Evolutionary conservation across 495 filamentous ascomycete genomes (phyloP).

Genomic region (Daldinia bambusicola): DNA sequence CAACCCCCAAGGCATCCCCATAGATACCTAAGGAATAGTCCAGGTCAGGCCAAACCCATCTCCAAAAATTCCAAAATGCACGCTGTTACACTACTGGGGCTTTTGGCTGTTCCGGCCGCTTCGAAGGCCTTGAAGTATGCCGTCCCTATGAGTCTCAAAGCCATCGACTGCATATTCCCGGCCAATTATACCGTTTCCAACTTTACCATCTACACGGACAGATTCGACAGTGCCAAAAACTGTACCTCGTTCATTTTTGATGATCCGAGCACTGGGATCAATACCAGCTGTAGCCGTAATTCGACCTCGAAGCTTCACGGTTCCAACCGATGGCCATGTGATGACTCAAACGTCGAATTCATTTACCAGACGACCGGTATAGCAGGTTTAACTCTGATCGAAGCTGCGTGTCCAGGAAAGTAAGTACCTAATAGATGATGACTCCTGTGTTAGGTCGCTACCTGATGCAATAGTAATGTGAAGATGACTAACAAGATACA

Average conservation of each 20-base stretch:
- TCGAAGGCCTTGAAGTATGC: conserved; percentile 34
- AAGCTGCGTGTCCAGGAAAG: conserved; percentile 42
- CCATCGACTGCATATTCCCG: conserved; percentile 36
- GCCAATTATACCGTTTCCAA: conserved; percentile 41
- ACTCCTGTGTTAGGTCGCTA: conserved; percentile 3
- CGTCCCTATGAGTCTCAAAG: conserved; percentile 16
- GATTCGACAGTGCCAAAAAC: conserved; percentile 20
- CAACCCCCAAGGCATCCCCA: conserved; percentile 1
- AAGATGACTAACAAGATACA: conserved; percentile 19
- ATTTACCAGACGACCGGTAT: conserved; percentile 43
- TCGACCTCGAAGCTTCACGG: conserved; percentile 39
- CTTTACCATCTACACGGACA: conserved; percentile 40
- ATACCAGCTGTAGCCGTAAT: conserved; percentile 40
- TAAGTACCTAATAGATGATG: conserved; percentile 20
- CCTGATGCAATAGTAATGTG: conserved; percentile 7
- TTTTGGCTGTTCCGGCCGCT: conserved; percentile 21
- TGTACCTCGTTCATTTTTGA: conserved; percentile 35
- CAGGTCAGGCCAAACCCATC: neutral
- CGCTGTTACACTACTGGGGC: conserved; percentile 16
- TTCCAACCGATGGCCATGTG: conserved; percentile 44
- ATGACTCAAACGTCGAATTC: conserved; percentile 36
- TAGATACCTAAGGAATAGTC: conserved; percentile 3
- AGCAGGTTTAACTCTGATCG: conserved; percentile 39
- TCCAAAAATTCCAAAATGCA: conserved; percentile 18
- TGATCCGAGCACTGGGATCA: conserved; percentile 42